A percentile compares a stretch with the other conserved stretches of the same genome.
phyloP scores from a whole-genome alignment of 2,329 filamentous ascomycete species.

The Alternaria sp. region DNA sequence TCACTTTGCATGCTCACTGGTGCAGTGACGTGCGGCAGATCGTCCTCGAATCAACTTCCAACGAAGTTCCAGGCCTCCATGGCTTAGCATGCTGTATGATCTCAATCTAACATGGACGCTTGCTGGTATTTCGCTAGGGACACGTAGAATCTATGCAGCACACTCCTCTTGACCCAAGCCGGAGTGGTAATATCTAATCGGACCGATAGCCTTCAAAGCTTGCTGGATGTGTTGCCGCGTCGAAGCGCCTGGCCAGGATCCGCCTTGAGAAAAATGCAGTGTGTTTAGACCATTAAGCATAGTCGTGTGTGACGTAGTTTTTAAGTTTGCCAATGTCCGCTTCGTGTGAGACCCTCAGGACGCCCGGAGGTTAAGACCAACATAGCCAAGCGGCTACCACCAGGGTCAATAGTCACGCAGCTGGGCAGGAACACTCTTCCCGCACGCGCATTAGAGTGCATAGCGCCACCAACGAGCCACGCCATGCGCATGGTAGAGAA shows the following conservation, averaged over 20 bases:
- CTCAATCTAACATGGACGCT: constrained; percentile 26
- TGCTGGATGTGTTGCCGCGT: constrained; percentile 36
- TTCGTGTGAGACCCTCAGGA: constrained; percentile 6
- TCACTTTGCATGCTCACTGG: constrained; percentile 21
- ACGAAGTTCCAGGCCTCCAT: constrained; percentile 38
- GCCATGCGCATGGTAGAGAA: not conserved
- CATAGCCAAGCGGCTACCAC: not conserved
- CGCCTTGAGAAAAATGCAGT: constrained; percentile 18
- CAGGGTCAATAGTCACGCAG: constrained; percentile 3
- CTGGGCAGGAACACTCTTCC: constrained; percentile 27
- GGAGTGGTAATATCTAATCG: constrained; percentile 41
- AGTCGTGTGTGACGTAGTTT: constrained; percentile 34
- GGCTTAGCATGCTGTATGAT: constrained; percentile 26
- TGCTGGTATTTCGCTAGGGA: constrained; percentile 31
- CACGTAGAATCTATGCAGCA: constrained; percentile 25
- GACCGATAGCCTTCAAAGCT: constrained; percentile 41
- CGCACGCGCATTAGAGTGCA: constrained; percentile 24
- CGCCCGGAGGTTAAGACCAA: constrained; percentile 12
- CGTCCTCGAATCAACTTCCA: constrained; percentile 24
- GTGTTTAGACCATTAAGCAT: constrained; percentile 20
- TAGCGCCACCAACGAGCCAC: constrained; percentile 11
- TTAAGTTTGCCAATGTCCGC: constrained; percentile 23
- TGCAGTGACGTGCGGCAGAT: constrained; percentile 27
- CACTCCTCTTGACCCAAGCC: constrained; percentile 36
- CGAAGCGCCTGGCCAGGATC: constrained; percentile 28